Base-by-base conservation (phyloP, 805 yeast genomes). In the Monosporozyma unispora region DNA sequence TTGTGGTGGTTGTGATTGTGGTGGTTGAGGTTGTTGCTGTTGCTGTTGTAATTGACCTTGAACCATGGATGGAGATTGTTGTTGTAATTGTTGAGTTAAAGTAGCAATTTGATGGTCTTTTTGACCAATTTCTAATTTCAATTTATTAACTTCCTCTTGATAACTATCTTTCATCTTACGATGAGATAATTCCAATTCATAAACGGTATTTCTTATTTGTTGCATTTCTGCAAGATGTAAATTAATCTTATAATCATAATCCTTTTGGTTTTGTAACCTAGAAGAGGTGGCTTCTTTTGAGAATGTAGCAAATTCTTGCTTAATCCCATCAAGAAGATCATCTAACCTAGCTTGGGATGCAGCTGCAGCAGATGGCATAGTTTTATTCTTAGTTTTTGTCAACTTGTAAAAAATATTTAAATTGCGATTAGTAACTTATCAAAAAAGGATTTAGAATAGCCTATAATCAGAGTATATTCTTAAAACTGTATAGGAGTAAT, bases 171-270 rank as follows among this genome's bases (percentile, higher is more conserved):
- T 90, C 78, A 93, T 86, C 64, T 87, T 87, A 58, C 96, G 78
- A 72, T 91, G 98, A 38, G 96, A 91, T 77, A 84, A 79, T 68
- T 91, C 97, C 60, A 91, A 77, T 65, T 93, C 98, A 63, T 83
- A 89, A 27, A 91, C 96, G 10, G 96, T 87, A 62, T 89, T 95
- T 61, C 96, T 80, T 51, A 91, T 89, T 66, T 87, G 95, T 64
- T 89, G 90, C 79, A 91, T 82, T 68, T 93, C 99, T 48, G 83
- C 85, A 50, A 88, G 82, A 69, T 91, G 97, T 70, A 90, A 97
- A 63, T 79, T 83, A 64, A 88, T 82, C 66, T 90, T 90, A 58
- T 84, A 73, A 68, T 91, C 98, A 59, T 81, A 87, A 65, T 90
- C 96, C 66, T 89, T 95, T 71, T 89, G 91, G 49, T 62, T 62